Evolutionary conservation across 108 stramenopile genomes (phyloP).

Genomic region (Cyclostephanos tholiformis): DNA sequence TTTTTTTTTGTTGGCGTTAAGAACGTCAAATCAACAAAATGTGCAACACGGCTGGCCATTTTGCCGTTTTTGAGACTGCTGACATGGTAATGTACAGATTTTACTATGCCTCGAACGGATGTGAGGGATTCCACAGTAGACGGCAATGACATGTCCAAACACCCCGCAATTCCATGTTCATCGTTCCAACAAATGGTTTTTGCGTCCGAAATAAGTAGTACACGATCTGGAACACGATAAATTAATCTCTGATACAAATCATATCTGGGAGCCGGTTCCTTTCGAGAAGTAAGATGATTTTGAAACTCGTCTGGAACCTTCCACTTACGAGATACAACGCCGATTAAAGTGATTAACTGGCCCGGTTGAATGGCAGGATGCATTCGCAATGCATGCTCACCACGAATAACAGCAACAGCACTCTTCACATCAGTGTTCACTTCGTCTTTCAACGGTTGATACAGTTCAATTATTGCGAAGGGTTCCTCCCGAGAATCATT

Average conservation of each 20-base stretch:
- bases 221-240: slow-evolving; percentile 61
- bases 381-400: slow-evolving; percentile 51
- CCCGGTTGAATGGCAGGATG: slow-evolving; percentile 71
- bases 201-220: slow-evolving; percentile 59
- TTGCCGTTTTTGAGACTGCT: slow-evolving; percentile 3
- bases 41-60: slow-evolving; percentile 20
- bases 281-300: background rate
- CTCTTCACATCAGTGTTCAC: slow-evolving; percentile 25
- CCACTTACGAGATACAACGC: slow-evolving; percentile 64
- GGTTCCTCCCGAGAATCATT: slow-evolving; percentile 56
- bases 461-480: slow-evolving; percentile 74
- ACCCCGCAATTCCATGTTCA: background rate
- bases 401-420: slow-evolving; percentile 65
- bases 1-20: slow-evolving; percentile 4
- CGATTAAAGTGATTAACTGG: slow-evolving; percentile 47
- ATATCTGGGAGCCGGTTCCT: slow-evolving; percentile 4
- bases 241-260: slow-evolving; percentile 42
- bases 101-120: slow-evolving; percentile 40
- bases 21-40: slow-evolving; percentile 41
- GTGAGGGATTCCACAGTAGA: slow-evolving; percentile 44
- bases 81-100: slow-evolving; percentile 45
- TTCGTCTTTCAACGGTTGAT: slow-evolving; percentile 40
- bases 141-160: slow-evolving; percentile 17
- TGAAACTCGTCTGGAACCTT: slow-evolving; percentile 54
- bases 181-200: slow-evolving; percentile 46